phyloP scores from a whole-genome alignment of 176 grass and related monocot genomes.

The Rhipidocladum racemiflorum region DNA sequence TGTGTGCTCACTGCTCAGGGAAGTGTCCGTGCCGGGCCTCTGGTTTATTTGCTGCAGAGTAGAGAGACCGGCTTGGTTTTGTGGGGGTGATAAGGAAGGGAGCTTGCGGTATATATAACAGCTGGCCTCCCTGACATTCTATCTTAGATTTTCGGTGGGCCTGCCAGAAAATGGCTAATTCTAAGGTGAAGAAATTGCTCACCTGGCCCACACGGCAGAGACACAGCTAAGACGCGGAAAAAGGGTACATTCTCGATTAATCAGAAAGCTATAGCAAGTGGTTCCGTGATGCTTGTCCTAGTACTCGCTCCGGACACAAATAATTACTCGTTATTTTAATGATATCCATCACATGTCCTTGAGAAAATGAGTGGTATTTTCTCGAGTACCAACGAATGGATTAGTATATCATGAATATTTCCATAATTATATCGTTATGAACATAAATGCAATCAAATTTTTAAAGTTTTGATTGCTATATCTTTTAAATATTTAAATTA shows the following conservation, averaged over 20 bases:
- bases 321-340: no score
- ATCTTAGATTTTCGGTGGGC: constrained; percentile 23
- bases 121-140: not conserved
- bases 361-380: no score
- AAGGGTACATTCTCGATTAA: not conserved
- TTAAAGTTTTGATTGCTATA: no score
- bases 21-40: constrained; percentile 26
- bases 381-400: no score
- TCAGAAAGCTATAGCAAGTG: not conserved
- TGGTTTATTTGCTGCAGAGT: constrained; percentile 34
- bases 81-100: not conserved
- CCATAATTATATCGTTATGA: no score
- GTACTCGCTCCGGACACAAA: no score
- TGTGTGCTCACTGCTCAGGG: not conserved
- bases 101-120: constrained; percentile 30
- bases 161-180: not conserved
- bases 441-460: no score
- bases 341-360: no score
- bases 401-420: no score
- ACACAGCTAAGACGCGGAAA: not conserved
- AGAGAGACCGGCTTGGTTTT: not conserved
- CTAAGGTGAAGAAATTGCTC: not conserved
- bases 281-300: not conserved
- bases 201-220: constrained; percentile 12
- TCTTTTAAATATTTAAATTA: no score